Evolutionary conservation across 73 alveolate genomes (phyloP).

Genomic region (Breviolum minutum): DNA sequence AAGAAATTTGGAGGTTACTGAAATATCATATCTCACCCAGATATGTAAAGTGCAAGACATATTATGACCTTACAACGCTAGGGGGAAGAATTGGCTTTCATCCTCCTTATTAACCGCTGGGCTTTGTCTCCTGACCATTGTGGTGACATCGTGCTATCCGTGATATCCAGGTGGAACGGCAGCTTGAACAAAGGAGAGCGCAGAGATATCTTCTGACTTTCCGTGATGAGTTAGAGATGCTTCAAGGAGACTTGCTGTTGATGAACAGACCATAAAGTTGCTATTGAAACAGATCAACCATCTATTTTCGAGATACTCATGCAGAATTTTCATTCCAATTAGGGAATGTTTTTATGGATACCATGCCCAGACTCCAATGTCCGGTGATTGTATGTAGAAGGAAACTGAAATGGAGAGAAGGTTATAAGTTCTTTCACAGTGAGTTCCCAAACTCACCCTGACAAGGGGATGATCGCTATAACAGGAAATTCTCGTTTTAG

Average conservation of each 20-base stretch:
- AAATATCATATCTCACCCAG: too few species aligned
- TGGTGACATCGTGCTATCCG: background rate
- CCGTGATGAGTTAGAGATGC: conserved; percentile 72
- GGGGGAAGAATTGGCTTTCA: background rate
- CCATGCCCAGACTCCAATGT: background rate
- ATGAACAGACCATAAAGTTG: background rate
- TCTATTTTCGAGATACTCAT: too few species aligned
- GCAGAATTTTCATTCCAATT: too few species aligned
- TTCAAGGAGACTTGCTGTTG: conserved; percentile 13
- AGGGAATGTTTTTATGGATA: too few species aligned
- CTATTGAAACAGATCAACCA: background rate
- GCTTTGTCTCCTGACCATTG: background rate
- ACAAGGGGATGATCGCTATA: background rate
- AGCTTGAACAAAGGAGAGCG: background rate
- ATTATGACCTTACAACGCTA: too few species aligned
- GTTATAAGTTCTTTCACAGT: too few species aligned
- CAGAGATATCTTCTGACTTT: conserved; percentile 31
- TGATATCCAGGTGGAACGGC: conserved; percentile 26
- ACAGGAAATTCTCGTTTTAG: too few species aligned
- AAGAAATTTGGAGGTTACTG: too few species aligned
- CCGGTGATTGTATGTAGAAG: background rate
- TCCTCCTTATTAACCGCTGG: background rate
- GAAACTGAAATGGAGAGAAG: too few species aligned
- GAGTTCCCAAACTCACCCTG: too few species aligned
- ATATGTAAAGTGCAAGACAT: too few species aligned